Evolutionary conservation across 2,329 filamentous ascomycete species (phyloP).

Genomic region (Helotiales sp.): DNA sequence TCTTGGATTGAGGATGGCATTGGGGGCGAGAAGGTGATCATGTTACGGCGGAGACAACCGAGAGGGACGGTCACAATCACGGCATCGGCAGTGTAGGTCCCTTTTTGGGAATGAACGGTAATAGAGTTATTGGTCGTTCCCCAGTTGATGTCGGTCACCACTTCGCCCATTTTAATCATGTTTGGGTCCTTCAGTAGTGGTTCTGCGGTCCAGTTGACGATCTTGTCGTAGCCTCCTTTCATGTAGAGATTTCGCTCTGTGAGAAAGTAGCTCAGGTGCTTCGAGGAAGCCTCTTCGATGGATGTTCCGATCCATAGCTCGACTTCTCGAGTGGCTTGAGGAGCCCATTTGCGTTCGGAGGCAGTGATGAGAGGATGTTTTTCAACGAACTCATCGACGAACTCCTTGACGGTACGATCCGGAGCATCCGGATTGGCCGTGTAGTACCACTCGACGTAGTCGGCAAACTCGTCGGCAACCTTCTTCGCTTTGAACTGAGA

Average conservation of each 20-base stretch:
- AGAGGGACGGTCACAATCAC: constrained; percentile 48
- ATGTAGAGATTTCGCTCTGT: constrained; percentile 52
- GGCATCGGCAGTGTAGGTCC: constrained; percentile 44
- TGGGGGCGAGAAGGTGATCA: constrained; percentile 48
- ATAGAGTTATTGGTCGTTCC: constrained; percentile 42
- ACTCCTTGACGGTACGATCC: constrained; percentile 48
- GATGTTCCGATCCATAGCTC: constrained; percentile 51
- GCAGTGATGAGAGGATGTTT: constrained; percentile 49
- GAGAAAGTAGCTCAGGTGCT: constrained; percentile 50
- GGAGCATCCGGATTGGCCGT: constrained; percentile 48
- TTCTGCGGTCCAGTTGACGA: constrained; percentile 49
- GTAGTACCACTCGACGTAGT: constrained; percentile 50
- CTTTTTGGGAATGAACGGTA: constrained; percentile 37
- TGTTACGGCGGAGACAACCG: constrained; percentile 47
- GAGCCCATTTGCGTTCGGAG: constrained; percentile 50
- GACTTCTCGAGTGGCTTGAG: constrained; percentile 50
- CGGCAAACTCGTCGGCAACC: constrained; percentile 51
- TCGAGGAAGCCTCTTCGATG: constrained; percentile 49
- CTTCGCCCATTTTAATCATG: constrained; percentile 46
- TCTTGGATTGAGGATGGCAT: constrained; percentile 46
- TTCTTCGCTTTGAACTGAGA: constrained; percentile 53
- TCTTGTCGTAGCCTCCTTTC: constrained; percentile 52
- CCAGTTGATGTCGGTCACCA: constrained; percentile 48
- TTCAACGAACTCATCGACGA: constrained; percentile 48
- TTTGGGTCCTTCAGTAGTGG: constrained; percentile 44